Percentiles rank a stretch among this genome's conserved stretches.
Conservation (phyloP, 2,329 filamentous ascomycete species). For the Cryphonectria japonica region DNA sequence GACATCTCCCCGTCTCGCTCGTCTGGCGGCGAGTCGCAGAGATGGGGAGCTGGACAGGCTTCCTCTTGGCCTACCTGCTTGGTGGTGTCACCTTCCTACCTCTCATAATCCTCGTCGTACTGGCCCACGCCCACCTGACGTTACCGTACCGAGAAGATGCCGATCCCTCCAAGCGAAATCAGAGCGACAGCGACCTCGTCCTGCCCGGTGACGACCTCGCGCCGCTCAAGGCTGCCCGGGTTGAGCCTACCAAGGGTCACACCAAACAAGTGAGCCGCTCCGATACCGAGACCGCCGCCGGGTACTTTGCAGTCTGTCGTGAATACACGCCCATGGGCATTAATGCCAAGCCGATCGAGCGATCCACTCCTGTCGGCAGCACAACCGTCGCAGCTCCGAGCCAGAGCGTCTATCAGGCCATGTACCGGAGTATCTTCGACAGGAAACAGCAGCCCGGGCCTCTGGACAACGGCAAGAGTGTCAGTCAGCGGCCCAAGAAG, state of each 20-base stretch:
- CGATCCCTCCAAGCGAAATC: conserved; percentile 36
- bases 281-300: conserved; percentile 79
- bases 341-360: conserved; percentile 89
- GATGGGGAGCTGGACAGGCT: conserved; percentile 58
- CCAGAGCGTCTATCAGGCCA: conserved; percentile 94
- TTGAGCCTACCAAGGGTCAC: conserved; percentile 63
- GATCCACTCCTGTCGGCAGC: conserved; percentile 77
- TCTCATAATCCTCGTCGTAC: conserved; percentile 62
- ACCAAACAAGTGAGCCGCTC: conserved; percentile 50
- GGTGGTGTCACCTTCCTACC: conserved; percentile 90
- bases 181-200: conserved; percentile 49
- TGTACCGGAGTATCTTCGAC: conserved; percentile 96
- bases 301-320: conserved; percentile 93
- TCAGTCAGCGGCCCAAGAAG: conserved; percentile 60
- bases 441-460: conserved; percentile 61
- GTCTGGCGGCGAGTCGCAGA: conserved; percentile 7
- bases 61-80: conserved; percentile 78
- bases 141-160: conserved; percentile 59
- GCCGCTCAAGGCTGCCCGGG: conserved; percentile 64
- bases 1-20: conserved; percentile 1
- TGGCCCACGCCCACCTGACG: conserved; percentile 71
- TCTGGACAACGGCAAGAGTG: conserved; percentile 51
- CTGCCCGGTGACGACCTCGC: conserved; percentile 67
- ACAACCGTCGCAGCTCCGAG: conserved; percentile 76
- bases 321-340: conserved; percentile 91